phyloP scores from a whole-genome alignment of 257 asterid genomes.

The Fraxinus anomala region DNA sequence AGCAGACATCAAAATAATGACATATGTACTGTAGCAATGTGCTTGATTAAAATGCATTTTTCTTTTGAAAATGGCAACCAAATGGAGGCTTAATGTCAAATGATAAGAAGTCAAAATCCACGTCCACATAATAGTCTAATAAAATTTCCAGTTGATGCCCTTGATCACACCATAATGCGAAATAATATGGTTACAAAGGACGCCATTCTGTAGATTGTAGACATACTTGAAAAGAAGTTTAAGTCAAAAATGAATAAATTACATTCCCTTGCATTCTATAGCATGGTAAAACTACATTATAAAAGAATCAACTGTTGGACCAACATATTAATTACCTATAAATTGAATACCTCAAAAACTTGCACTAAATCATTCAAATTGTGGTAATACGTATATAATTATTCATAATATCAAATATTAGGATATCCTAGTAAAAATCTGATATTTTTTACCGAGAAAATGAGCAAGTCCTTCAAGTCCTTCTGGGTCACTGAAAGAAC shows the following conservation, averaged over 20 bases:
- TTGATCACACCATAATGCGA: background rate
- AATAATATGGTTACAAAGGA: background rate
- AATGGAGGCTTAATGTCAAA: too few relatives aligned
- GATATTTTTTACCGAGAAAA: constrained; percentile 71
- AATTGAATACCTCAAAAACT: background rate
- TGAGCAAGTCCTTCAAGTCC: constrained; percentile 99
- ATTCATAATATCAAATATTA: background rate
- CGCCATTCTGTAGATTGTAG: background rate
- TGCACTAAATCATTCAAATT: background rate
- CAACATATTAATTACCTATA: background rate
- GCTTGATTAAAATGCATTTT: too few relatives aligned
- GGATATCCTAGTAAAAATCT: background rate
- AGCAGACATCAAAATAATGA: too few relatives aligned
- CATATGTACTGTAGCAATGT: too few relatives aligned
- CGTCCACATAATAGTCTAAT: background rate
- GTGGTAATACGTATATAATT: background rate
- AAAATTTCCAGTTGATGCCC: background rate
- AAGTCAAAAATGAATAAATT: background rate
- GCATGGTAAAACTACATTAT: background rate
- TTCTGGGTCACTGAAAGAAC: constrained; percentile 88
- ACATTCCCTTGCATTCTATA: background rate
- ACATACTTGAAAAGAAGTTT: background rate
- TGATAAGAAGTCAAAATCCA: background rate
- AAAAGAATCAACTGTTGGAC: background rate
- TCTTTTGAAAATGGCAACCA: too few relatives aligned